Evolutionary conservation across 306 rosid species (phyloP).

Genomic region (Casuarina glauca): DNA sequence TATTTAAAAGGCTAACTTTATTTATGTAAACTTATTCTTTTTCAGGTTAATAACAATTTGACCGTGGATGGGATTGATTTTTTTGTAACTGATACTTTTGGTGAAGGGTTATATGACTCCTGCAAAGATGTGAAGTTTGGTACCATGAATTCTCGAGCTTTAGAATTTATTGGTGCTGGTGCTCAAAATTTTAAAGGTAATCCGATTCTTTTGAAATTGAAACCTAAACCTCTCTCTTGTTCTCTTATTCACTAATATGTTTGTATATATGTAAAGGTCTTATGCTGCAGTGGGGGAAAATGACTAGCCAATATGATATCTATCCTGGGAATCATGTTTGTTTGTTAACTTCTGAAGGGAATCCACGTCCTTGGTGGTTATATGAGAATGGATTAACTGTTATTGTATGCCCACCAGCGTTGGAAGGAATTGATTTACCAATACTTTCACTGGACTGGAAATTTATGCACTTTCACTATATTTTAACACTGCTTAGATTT

Average conservation of each 20-base stretch:
- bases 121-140: conserved; percentile 99
- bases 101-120: conserved; percentile 88
- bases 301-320: not conserved
- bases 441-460: not conserved
- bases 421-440: conserved; percentile 1
- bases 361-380: not conserved
- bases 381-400: not conserved
- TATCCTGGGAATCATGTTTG: not conserved
- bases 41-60: conserved; percentile 73
- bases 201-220: conserved; percentile 30
- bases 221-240: conserved; percentile 20
- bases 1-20: conserved; percentile 13
- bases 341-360: not conserved
- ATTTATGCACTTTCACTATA: not conserved
- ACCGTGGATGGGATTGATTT: conserved; percentile 86
- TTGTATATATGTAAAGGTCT: conserved; percentile 9
- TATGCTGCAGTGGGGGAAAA: conserved; percentile 3
- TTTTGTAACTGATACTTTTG: conserved; percentile 74
- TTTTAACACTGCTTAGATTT: not conserved
- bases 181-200: conserved; percentile 86
- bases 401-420: not conserved
- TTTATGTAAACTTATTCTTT: conserved; percentile 17
- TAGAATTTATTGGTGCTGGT: conserved; percentile 82
- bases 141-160: conserved; percentile 78
- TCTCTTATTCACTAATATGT: not conserved